Evolutionary conservation across 176 grass and related monocot genomes (phyloP), one percentile per base, ranked within the genome.

Genomic region (Oryza coarctata): DNA sequence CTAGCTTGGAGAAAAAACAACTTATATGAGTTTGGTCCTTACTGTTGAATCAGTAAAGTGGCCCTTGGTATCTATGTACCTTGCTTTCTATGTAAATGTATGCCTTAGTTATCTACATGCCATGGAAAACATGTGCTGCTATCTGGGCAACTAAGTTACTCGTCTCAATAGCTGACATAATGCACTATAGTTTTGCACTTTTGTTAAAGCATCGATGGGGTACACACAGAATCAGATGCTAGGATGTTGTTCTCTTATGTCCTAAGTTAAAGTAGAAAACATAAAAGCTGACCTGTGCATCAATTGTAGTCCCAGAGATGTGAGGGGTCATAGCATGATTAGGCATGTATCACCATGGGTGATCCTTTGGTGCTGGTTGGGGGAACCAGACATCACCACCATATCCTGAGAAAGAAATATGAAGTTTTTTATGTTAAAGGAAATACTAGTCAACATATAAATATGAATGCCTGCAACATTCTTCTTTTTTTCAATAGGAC

Each of bases 321-420:
- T 94, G 92, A 75, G 92, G 92, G 17, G 92, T 94, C 92, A 98
- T 98, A 18, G 92, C 95, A 27, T 98, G 90, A 79, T 98, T 98
- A 74, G 95, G 90, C 95, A 98, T 93, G 78, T 92, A 88, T 20
- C 92, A 80, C 92, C 92, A 94, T 7, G 87, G 89, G 35, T 94
- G 92, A 84, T 94, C 92, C 81, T 86, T 94, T 0, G 87, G 92
- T 73, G 92, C 87, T 28, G 95, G 95, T 63, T 94, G 92, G 63
- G 95, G 95, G 57, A 81, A 86, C 95, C 95, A 98, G 36, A 94
- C 95, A 74, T 98, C 95, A 7, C 95, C 92, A 75, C 92, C 84
- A 15, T 97, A 94, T 49, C 95, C 95, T 97, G 68, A 71, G 64
- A 77, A 75, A 13, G 3, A 63, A 28, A 18, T 78, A 72, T 55